Evolutionary conservation across 108 stramenopile genomes (phyloP).

Genomic region (Cylindrotheca closterium): DNA sequence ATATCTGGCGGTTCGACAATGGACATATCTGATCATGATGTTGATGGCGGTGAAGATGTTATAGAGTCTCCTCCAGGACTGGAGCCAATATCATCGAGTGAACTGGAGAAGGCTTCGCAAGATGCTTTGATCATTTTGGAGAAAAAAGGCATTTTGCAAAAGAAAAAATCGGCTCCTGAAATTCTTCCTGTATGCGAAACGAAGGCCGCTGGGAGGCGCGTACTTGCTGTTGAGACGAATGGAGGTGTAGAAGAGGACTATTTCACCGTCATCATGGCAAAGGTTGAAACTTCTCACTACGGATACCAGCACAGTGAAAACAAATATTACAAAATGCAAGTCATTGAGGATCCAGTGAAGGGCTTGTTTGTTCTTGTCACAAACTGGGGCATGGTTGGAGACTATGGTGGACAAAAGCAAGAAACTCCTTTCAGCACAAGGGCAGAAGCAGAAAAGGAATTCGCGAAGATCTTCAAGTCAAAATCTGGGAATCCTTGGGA

Average conservation of each 20-base stretch:
- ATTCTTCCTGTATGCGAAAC: too few relatives aligned
- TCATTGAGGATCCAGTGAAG: slow-evolving; percentile 1
- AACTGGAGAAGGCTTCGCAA: too few relatives aligned
- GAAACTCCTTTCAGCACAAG: not conserved
- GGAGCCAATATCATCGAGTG: too few relatives aligned
- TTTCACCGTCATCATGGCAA: not conserved
- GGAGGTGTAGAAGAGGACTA: not conserved
- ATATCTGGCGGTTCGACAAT: too few relatives aligned
- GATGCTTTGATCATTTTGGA: too few relatives aligned
- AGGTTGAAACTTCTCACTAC: not conserved
- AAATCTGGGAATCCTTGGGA: too few relatives aligned
- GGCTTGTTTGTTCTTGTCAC: not conserved
- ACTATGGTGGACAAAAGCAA: slow-evolving; percentile 6
- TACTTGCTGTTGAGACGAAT: not conserved
- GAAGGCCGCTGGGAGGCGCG: not conserved
- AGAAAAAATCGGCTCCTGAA: too few relatives aligned
- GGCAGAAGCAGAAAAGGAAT: not conserved
- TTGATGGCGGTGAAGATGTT: too few relatives aligned
- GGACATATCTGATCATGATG: too few relatives aligned
- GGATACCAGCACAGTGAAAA: not conserved
- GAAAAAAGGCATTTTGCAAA: too few relatives aligned
- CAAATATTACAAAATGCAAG: slow-evolving; percentile 8
- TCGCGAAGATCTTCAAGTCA: too few relatives aligned
- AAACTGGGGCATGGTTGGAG: slow-evolving; percentile 4
- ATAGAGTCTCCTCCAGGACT: too few relatives aligned